A percentile compares a stretch with the other conserved stretches of the same genome.
Evolutionary conservation across 2,329 filamentous ascomycete genomes (phyloP).

Genomic region (Pseudogymnoascus sp.): DNA sequence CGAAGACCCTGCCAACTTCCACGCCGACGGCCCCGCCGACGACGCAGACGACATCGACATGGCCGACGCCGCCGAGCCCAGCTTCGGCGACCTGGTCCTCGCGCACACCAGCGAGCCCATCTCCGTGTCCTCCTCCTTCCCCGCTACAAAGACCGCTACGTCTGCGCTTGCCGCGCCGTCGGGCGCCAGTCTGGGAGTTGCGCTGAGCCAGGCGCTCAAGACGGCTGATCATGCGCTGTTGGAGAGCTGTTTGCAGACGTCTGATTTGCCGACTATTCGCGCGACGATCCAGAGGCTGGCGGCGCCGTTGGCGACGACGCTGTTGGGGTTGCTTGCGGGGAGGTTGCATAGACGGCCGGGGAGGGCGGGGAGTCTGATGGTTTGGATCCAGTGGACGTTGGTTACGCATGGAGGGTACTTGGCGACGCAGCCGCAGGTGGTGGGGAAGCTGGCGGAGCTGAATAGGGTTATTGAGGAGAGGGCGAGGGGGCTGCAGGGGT

Average conservation of each 20-base stretch:
- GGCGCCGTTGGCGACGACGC: slow-evolving; percentile 67
- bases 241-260: slow-evolving; percentile 82
- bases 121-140: slow-evolving; percentile 61
- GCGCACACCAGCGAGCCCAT: slow-evolving; percentile 63
- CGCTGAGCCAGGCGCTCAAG: slow-evolving; percentile 86
- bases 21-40: slow-evolving; percentile 28
- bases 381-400: slow-evolving; percentile 93
- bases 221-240: slow-evolving; percentile 86
- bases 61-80: slow-evolving; percentile 42
- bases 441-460: slow-evolving; percentile 68
- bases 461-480: slow-evolving; percentile 84
- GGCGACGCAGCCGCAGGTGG: slow-evolving; percentile 74
- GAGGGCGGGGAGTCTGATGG: slow-evolving; percentile 80
- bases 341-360: slow-evolving; percentile 81
- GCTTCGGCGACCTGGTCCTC: slow-evolving; percentile 80
- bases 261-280: slow-evolving; percentile 68
- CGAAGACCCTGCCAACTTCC: slow-evolving; percentile 36
- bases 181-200: slow-evolving; percentile 77
- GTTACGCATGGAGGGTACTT: slow-evolving; percentile 87
- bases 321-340: slow-evolving; percentile 79
- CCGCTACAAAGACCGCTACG: slow-evolving; percentile 18
- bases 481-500: slow-evolving; percentile 69
- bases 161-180: slow-evolving; percentile 41
- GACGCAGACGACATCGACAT: slow-evolving; percentile 33
- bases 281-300: slow-evolving; percentile 87